These are phyloP conservation scores for Nidula microcarpa DNA, from an alignment of 768 basidiomycete species.

Conservation along the genomic window DNA sequence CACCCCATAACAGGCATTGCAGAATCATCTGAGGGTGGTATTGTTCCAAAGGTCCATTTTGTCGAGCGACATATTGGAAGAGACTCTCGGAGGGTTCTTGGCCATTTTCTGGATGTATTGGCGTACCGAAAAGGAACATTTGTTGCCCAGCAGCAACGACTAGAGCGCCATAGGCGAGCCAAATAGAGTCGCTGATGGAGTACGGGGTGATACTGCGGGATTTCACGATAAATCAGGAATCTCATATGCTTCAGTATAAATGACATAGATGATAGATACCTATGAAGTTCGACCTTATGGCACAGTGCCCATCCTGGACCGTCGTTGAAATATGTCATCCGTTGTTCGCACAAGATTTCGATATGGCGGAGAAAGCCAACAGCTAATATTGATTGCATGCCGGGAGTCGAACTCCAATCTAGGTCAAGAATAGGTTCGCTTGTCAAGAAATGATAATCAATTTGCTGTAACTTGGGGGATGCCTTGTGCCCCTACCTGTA, in stretches of 20 bases:
- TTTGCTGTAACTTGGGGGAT: too few species aligned
- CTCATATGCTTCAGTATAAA: too few species aligned
- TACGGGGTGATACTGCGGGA: constrained; percentile 71
- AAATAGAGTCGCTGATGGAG: constrained; percentile 86
- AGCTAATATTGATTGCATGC: constrained; percentile 86
- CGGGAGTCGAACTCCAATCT: constrained; percentile 92
- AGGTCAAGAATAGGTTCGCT: constrained; percentile 74
- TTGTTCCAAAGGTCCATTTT: constrained; percentile 85
- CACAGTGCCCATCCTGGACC: constrained; percentile 77
- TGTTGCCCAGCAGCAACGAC: constrained; percentile 82
- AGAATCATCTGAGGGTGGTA: constrained; percentile 92
- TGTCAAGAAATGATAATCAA: too few species aligned
- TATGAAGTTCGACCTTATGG: constrained; percentile 63
- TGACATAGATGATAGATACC: too few species aligned
- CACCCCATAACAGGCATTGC: constrained; percentile 92
- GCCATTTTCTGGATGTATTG: constrained; percentile 9
- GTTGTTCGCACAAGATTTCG: constrained; percentile 87
- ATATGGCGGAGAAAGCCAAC: constrained; percentile 80
- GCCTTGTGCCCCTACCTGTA: constrained; percentile 44
- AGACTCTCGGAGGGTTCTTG: constrained; percentile 41
- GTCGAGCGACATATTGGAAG: constrained; percentile 78
- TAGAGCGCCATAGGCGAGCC: constrained; percentile 81
- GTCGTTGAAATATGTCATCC: constrained; percentile 87
- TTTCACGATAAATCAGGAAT: too few species aligned
- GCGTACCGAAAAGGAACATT: constrained; percentile 74